Percentiles rank a stretch among this genome's conserved stretches.
phyloP scores from a whole-genome alignment of 2,329 filamentous ascomycete species.

The Calonectria naviculata region DNA sequence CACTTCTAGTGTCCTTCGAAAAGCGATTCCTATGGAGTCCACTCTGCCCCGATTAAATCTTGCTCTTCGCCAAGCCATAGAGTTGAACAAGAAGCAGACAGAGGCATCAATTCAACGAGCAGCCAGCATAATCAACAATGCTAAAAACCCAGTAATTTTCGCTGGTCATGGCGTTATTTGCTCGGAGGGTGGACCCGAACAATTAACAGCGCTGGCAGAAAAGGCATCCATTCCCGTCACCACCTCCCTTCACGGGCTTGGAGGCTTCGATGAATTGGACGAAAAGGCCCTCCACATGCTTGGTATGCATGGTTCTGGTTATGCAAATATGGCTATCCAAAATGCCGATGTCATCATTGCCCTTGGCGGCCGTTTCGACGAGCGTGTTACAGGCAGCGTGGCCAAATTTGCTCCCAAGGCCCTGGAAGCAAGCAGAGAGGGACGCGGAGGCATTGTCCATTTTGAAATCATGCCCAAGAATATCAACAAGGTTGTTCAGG shows the following conservation, averaged over 20 bases:
- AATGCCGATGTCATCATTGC: constrained; percentile 96
- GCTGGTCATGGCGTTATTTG: constrained; percentile 90
- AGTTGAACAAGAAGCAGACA: constrained; percentile 78
- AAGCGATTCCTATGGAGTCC: constrained; percentile 82
- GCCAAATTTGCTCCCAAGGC: constrained; percentile 90
- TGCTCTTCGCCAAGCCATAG: constrained; percentile 80
- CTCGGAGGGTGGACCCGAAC: constrained; percentile 79
- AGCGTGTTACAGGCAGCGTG: constrained; percentile 87
- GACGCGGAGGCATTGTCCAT: constrained; percentile 93
- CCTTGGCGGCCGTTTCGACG: constrained; percentile 93
- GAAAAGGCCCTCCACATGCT: constrained; percentile 97
- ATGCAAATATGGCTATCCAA: constrained; percentile 98
- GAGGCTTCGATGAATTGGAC: constrained; percentile 91
- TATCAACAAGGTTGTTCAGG: constrained; percentile 99
- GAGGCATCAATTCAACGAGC: constrained; percentile 79
- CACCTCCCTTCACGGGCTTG: constrained; percentile 93
- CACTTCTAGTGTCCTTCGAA: constrained; percentile 84
- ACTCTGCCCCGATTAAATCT: constrained; percentile 85
- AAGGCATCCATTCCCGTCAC: constrained; percentile 94
- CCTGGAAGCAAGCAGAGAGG: constrained; percentile 83
- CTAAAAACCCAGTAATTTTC: constrained; percentile 95
- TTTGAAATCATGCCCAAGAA: constrained; percentile 99
- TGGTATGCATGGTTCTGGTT: constrained; percentile 97
- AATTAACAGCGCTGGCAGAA: constrained; percentile 86
- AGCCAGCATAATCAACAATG: constrained; percentile 83